Base-by-base conservation (phyloP, 2,329 filamentous ascomycete genomes). In the Conoideocrella luteorostrata region DNA sequence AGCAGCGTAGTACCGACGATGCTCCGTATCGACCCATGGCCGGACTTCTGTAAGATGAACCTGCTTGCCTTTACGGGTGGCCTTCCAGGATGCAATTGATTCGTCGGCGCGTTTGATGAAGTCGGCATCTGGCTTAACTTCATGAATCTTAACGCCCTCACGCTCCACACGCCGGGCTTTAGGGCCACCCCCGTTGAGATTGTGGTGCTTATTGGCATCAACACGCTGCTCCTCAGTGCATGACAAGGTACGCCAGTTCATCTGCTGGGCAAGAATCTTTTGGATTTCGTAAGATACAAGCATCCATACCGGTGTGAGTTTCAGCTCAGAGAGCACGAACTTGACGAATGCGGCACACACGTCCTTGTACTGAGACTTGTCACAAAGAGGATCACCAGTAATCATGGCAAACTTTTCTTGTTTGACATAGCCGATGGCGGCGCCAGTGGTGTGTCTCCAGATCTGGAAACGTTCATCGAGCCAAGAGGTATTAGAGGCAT, bases 401-500 rank as follows among this genome's bases (percentile, higher is more conserved):
- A 90, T 81, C 66, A 96, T 88, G 34, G 83, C 87, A 53, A 86
- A 89, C 52, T 84, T 84, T 18, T 75, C 80, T 51, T 85, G 80
- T 36, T 80, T 78, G 2, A 93, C 86, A 58, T 87, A 96, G 10
- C 88, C 86, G 26, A 95, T 75, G 5, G 89, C 89, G 0, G 89
- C 90, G 39, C 90, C 90, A 2, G 86, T 91, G 18, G 77, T 67
- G 58, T 95, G 88, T 23, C 90, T 82, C 88, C 88, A 96, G 46
- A 95, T 82, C 57, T 87, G 76, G 62, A 90, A 95, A 6, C 88
- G 82, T 6, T 89, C 86, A 61, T 96, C 90, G 7, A 93, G 77
- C 88, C 89, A 96, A 0, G 88, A 93, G 0, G 90, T 96, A 58
- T 95, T 94, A 39, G 88, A 89, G 2, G 90, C 88, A 63, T 96